A percentile compares a stretch with the other conserved stretches of the same genome.
These are phyloP conservation scores for Gastrolobium bilobum DNA, from an alignment of 306 rosid species.

Conservation along the genomic window DNA sequence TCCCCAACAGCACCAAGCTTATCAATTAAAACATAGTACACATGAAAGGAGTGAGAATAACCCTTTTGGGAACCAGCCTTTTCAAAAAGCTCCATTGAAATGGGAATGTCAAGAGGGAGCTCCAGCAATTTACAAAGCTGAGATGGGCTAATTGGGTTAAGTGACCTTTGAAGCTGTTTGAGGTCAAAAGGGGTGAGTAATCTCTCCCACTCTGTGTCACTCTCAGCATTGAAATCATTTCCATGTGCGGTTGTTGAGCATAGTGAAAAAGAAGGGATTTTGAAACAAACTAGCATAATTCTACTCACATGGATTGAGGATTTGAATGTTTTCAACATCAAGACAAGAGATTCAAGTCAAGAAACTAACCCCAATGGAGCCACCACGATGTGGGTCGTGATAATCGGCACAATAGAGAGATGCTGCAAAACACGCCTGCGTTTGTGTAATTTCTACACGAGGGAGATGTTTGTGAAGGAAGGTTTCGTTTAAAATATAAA, in stretches of 20 bases:
- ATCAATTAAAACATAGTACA: slow-evolving; percentile 66
- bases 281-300: slow-evolving; percentile 53
- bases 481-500: no score
- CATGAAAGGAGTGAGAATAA: slow-evolving; percentile 79
- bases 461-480: no score
- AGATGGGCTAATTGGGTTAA: slow-evolving; percentile 65
- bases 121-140: slow-evolving; percentile 77
- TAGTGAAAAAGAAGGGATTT: slow-evolving; percentile 53
- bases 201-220: slow-evolving; percentile 84
- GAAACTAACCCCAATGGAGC: slow-evolving; percentile 42
- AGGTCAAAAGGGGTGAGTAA: slow-evolving; percentile 87
- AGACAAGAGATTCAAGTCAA: not conserved
- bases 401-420: not conserved
- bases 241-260: slow-evolving; percentile 52
- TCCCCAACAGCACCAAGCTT: slow-evolving; percentile 84
- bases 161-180: slow-evolving; percentile 70
- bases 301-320: slow-evolving; percentile 43
- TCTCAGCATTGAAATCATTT: slow-evolving; percentile 50
- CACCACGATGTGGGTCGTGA: not conserved
- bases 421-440: not conserved
- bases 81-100: slow-evolving; percentile 77
- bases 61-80: slow-evolving; percentile 76
- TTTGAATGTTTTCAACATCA: slow-evolving; percentile 62
- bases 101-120: slow-evolving; percentile 82
- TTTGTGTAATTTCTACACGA: no score